Conservation (phyloP, 371 early-diverging fungal species). For the Blastocladiella emersonii region DNA sequence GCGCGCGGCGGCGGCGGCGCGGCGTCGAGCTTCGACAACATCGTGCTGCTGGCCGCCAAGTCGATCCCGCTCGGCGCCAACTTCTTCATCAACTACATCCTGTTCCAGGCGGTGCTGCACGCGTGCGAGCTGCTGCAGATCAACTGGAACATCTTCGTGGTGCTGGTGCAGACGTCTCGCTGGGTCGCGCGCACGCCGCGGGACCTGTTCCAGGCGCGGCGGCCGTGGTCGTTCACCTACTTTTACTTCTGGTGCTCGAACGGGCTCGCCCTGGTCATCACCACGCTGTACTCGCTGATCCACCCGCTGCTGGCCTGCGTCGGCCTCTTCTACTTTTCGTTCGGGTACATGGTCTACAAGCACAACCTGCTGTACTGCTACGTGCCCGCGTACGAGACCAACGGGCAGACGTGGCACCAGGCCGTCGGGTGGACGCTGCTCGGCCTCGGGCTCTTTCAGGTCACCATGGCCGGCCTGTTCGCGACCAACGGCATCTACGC, state of each 20-base stretch:
- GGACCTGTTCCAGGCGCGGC: neutral
- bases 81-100: neutral
- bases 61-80: neutral
- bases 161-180: neutral
- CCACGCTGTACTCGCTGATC: neutral
- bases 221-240: neutral
- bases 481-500: neutral
- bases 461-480: neutral
- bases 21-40: neutral
- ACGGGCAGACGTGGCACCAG: neutral
- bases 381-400: neutral
- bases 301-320: neutral
- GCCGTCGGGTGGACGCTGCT: neutral
- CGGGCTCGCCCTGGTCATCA: neutral
- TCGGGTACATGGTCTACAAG: neutral
- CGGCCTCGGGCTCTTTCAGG: neutral
- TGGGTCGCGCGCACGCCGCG: neutral
- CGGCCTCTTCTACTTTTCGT: neutral
- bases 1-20: no score
- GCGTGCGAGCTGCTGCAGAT: constrained; percentile 4
- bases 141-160: neutral
- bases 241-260: constrained; percentile 1
- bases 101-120: neutral
- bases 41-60: neutral
- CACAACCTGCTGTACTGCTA: neutral